These are phyloP conservation scores for Thelonectria rubi DNA, from an alignment of 2,329 filamentous ascomycete genomes.

Conservation along the genomic window DNA sequence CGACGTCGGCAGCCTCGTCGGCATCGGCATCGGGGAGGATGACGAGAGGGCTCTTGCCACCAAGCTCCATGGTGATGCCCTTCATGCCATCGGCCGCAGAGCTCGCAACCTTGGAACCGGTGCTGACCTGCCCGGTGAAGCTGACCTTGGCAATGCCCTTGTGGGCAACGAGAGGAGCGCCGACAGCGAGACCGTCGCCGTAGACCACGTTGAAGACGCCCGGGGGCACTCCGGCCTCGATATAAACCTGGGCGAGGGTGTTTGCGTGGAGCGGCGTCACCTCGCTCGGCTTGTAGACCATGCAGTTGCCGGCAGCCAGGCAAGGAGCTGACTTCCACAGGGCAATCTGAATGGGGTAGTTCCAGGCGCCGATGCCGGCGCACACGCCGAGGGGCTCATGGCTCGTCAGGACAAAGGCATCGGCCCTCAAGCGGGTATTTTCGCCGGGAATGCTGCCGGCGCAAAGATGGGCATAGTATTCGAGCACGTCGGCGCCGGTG, in stretches of 20 bases:
- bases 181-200: conserved; percentile 76
- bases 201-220: conserved; percentile 91
- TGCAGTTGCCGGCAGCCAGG: conserved; percentile 85
- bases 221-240: conserved; percentile 79
- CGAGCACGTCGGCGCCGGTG: conserved; percentile 84
- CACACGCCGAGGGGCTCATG: conserved; percentile 86
- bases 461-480: conserved; percentile 85
- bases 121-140: conserved; percentile 88
- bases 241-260: conserved; percentile 77
- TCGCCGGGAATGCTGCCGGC: conserved; percentile 84
- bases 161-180: conserved; percentile 78
- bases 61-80: conserved; percentile 91
- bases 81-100: conserved; percentile 83
- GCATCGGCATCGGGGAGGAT: conserved; percentile 83
- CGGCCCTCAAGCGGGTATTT: conserved; percentile 75
- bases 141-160: conserved; percentile 82
- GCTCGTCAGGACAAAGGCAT: conserved; percentile 84
- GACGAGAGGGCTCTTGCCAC: conserved; percentile 84
- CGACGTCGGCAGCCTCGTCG: conserved; percentile 83
- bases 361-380: conserved; percentile 89
- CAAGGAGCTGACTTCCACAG: conserved; percentile 90
- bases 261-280: conserved; percentile 86
- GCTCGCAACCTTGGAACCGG: conserved; percentile 82
- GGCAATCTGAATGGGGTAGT: conserved; percentile 91
- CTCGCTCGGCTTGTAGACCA: conserved; percentile 92